Conservation (phyloP, 257 asterid species). For the Osmanthus fragrans region DNA sequence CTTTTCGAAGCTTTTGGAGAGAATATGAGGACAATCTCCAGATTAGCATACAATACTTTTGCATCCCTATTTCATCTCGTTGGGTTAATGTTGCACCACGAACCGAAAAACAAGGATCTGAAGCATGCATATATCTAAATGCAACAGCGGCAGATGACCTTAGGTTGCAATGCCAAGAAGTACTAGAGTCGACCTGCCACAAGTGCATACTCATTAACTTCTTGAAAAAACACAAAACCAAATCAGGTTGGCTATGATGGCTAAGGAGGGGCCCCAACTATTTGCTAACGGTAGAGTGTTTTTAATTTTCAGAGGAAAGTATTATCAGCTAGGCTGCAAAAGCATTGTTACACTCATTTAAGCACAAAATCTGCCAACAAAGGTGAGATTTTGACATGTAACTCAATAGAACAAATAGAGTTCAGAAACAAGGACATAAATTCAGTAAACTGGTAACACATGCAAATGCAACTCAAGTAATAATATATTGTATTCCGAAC, state of each 20-base stretch:
- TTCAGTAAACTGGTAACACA: not conserved
- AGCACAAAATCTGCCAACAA: not conserved
- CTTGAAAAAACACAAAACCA: not conserved
- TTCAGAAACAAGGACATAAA: not conserved
- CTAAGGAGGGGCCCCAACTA: not conserved
- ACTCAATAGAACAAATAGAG: not conserved
- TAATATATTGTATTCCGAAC: not conserved
- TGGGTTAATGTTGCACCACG: slow-evolving; percentile 42
- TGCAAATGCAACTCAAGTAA: not conserved
- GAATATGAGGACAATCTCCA: not conserved
- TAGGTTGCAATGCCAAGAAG: slow-evolving; percentile 66
- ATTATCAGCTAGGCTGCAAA: not conserved
- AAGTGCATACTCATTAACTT: not conserved
- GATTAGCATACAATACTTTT: slow-evolving; percentile 2
- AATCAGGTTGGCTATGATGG: not conserved
- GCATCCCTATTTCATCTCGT: not conserved
- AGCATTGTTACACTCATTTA: not conserved
- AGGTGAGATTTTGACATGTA: not conserved
- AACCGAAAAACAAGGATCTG: slow-evolving; percentile 40
- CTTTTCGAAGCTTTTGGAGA: not conserved
- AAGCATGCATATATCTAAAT: slow-evolving; percentile 35
- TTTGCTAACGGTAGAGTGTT: not conserved
- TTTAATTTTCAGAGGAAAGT: not conserved
- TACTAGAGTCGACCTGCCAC: slow-evolving; percentile 58
- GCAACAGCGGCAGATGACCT: slow-evolving; percentile 43